Evolutionary conservation across 768 basidiomycete genomes (phyloP).

Genomic region (Mycena metata): DNA sequence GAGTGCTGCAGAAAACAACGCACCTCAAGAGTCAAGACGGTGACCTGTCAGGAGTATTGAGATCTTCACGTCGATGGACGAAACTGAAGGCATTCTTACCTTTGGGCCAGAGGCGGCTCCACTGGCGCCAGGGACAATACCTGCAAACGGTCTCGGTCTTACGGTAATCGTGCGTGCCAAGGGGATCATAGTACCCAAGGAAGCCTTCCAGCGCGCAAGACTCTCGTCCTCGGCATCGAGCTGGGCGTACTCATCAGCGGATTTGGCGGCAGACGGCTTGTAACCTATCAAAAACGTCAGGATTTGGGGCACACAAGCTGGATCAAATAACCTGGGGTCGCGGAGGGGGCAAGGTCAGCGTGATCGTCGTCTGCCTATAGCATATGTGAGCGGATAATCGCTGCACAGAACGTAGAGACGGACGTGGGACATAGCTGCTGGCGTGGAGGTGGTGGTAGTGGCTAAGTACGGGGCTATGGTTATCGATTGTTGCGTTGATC

Average conservation of each 20-base stretch:
- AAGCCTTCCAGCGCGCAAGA: conserved; percentile 95
- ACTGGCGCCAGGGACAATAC: conserved; percentile 72
- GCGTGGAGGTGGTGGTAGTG: not conserved
- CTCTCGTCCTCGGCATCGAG: conserved; percentile 94
- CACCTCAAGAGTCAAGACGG: conserved; percentile 76
- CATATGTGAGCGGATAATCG: conserved; percentile 17
- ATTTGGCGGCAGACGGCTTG: conserved; percentile 77
- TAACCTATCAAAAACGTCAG: conserved; percentile 65
- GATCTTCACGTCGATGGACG: conserved; percentile 8
- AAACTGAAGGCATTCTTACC: conserved; percentile 54
- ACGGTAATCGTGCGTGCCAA: conserved; percentile 54
- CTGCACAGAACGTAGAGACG: conserved; percentile 4
- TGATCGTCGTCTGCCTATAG: conserved; percentile 68
- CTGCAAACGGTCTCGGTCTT: conserved; percentile 64
- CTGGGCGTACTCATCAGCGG: conserved; percentile 84
- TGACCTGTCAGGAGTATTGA: conserved; percentile 63
- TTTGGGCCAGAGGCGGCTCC: conserved; percentile 70
- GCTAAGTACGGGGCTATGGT: not conserved
- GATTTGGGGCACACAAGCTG: conserved; percentile 21
- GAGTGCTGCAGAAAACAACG: not conserved
- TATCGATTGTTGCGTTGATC: no score
- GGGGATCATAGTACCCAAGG: conserved; percentile 79
- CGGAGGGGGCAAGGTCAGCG: conserved; percentile 76
- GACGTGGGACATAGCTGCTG: conserved; percentile 28
- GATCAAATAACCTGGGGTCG: conserved; percentile 71